A percentile compares a stretch with the other conserved stretches of the same genome.
Conservation (phyloP, 2,329 filamentous ascomycete genomes). For the Penicillium sumatraense region DNA sequence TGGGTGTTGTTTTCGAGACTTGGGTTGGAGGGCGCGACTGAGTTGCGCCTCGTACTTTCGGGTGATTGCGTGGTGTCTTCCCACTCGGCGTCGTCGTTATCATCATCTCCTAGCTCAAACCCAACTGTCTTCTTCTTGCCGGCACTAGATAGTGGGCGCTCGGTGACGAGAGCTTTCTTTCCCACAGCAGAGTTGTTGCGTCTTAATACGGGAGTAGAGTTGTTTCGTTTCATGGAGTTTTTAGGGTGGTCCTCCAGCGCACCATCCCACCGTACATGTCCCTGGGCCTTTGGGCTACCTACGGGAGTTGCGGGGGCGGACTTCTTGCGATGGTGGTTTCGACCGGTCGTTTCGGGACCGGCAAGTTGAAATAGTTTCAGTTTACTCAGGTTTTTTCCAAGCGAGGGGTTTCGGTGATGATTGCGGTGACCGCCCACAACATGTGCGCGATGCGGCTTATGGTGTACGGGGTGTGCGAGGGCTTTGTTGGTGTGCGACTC, state of each 20-base stretch:
- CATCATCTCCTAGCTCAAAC: constrained; percentile 50
- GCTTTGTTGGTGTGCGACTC: constrained; percentile 38
- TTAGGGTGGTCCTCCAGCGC: constrained; percentile 41
- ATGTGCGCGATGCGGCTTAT: constrained; percentile 48
- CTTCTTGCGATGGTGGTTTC: constrained; percentile 52
- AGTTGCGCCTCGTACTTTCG: constrained; percentile 52
- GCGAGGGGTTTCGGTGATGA: constrained; percentile 49
- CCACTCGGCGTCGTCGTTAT: constrained; percentile 52
- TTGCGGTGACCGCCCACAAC: constrained; percentile 46
- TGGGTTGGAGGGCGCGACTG: constrained; percentile 42
- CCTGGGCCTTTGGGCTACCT: constrained; percentile 44
- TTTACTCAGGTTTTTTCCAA: constrained; percentile 51
- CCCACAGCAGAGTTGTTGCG: constrained; percentile 43
- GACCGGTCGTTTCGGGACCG: constrained; percentile 35
- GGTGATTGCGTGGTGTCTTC: constrained; percentile 55
- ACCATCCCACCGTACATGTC: constrained; percentile 49
- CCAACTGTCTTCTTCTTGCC: constrained; percentile 52
- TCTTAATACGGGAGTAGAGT: constrained; percentile 48
- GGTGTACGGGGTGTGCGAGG: constrained; percentile 36
- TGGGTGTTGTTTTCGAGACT: constrained; percentile 41
- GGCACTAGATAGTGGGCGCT: constrained; percentile 38
- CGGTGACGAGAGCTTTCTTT: constrained; percentile 46
- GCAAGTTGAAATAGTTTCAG: constrained; percentile 43
- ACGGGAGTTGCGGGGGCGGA: constrained; percentile 50
- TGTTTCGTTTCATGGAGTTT: constrained; percentile 50